phyloP scores from a whole-genome alignment of 2,329 filamentous ascomycete genomes.

The Pseudocercospora musae region DNA sequence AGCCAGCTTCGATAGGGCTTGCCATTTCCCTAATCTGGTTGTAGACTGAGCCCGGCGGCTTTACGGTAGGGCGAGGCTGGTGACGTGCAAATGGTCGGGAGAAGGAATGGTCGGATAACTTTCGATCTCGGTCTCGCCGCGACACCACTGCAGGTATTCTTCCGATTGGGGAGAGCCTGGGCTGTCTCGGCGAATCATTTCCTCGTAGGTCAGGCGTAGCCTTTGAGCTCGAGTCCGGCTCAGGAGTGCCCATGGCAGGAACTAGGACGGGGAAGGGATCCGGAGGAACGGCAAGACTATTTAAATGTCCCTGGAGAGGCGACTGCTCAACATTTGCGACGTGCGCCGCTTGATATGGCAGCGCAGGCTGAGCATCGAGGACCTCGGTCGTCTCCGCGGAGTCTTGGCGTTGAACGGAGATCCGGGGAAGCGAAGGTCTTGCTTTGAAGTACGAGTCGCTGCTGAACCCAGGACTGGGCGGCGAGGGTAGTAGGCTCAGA shows the following conservation, averaged over 20 bases:
- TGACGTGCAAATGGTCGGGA: conserved; percentile 69
- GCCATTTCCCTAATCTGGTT: conserved; percentile 35
- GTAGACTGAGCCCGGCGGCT: conserved; percentile 29
- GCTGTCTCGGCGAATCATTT: conserved; percentile 33
- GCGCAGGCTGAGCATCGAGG: conserved; percentile 22
- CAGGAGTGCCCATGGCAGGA: conserved; percentile 9
- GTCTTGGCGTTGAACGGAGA: conserved; percentile 22
- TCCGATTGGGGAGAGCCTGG: conserved; percentile 71
- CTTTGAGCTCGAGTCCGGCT: conserved; percentile 21
- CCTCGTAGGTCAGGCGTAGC: conserved; percentile 31
- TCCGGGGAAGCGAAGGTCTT: conserved; percentile 18
- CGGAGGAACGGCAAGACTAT: neutral
- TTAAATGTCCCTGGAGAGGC: neutral
- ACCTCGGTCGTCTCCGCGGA: conserved; percentile 28
- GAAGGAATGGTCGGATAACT: conserved; percentile 73
- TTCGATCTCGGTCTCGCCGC: conserved; percentile 59
- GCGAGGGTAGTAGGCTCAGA: conserved; percentile 29
- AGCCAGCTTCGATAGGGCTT: conserved; percentile 29
- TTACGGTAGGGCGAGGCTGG: conserved; percentile 38
- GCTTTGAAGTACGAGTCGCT: conserved; percentile 11
- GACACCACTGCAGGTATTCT: conserved; percentile 81
- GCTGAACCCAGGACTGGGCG: conserved; percentile 12
- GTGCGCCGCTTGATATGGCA: conserved; percentile 21
- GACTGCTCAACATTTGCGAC: conserved; percentile 21
- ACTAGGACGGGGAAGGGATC: conserved; percentile 10